A percentile compares a stretch with the other conserved stretches of the same genome.
phyloP scores from a whole-genome alignment of 1,284 basidiomycete species.

The Somion occarium region DNA sequence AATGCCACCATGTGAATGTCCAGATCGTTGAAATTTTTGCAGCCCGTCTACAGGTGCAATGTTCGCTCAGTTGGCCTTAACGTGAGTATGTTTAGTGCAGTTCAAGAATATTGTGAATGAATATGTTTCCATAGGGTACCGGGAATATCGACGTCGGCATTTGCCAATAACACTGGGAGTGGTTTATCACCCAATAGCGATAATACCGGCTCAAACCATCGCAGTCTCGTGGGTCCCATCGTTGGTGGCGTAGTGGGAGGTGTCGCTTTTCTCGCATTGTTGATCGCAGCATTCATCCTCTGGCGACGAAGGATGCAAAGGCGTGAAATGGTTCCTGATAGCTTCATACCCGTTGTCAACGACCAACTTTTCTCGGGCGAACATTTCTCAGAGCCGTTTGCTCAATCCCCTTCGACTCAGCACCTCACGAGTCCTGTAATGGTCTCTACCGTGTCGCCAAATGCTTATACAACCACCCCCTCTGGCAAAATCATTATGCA shows the following conservation, averaged over 20 bases:
- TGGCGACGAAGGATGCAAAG: background rate
- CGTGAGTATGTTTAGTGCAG: conserved; percentile 6
- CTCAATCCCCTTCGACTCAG: background rate
- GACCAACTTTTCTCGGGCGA: background rate
- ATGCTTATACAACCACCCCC: too few species aligned
- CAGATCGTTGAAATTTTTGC: background rate
- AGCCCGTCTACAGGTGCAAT: conserved; percentile 12
- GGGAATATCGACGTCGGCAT: background rate
- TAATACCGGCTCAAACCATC: background rate
- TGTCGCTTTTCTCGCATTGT: background rate
- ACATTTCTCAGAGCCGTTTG: background rate
- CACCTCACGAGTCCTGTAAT: background rate
- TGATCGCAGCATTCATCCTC: background rate
- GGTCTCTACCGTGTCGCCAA: too few species aligned
- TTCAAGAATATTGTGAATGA: background rate
- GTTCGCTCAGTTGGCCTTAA: conserved; percentile 12
- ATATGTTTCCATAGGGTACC: background rate
- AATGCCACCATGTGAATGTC: background rate
- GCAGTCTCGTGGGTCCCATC: conserved; percentile 1
- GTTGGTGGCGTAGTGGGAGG: conserved; percentile 6
- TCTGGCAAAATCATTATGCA: background rate
- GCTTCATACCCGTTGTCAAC: background rate
- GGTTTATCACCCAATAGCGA: too few species aligned
- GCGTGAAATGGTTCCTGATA: background rate
- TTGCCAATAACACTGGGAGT: background rate